Conservation (phyloP, 2,329 filamentous ascomycete genomes). For the Chrysoporthe cubensis region DNA sequence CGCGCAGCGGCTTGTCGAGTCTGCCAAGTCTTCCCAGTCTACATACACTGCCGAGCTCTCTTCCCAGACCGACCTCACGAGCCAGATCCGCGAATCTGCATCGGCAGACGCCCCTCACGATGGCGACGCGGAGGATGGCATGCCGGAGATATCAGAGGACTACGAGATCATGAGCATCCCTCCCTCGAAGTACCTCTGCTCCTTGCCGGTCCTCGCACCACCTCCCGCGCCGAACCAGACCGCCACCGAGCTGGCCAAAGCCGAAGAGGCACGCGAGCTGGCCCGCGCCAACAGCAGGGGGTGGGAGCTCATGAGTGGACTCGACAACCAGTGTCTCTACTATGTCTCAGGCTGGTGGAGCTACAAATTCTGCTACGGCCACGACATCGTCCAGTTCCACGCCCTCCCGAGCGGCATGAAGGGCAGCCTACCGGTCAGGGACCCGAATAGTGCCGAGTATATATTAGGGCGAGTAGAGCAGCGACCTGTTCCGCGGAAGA, state of each 20-base stretch:
- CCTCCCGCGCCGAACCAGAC: constrained; percentile 63
- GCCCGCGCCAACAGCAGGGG: constrained; percentile 76
- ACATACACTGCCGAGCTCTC: constrained; percentile 47
- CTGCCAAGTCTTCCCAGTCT: constrained; percentile 34
- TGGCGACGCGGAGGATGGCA: constrained; percentile 38
- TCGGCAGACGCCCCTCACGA: constrained; percentile 38
- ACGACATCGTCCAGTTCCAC: constrained; percentile 88
- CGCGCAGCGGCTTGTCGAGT: constrained; percentile 64
- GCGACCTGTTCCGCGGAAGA: constrained; percentile 35
- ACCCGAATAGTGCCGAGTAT: constrained; percentile 76
- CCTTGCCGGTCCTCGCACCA: constrained; percentile 72
- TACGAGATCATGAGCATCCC: constrained; percentile 79
- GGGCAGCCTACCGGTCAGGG: constrained; percentile 75
- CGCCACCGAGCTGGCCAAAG: constrained; percentile 67
- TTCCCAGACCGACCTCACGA: constrained; percentile 46
- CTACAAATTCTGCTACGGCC: constrained; percentile 91
- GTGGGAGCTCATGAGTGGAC: constrained; percentile 76
- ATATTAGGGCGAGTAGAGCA: constrained; percentile 65
- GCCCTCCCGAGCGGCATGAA: constrained; percentile 70
- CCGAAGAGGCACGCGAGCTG: constrained; percentile 80
- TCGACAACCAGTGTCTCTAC: constrained; percentile 83
- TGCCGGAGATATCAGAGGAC: constrained; percentile 44
- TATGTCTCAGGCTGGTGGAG: constrained; percentile 90
- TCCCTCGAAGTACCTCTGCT: constrained; percentile 78
- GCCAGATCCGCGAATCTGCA: constrained; percentile 41